These are phyloP conservation scores for Botrytis pseudocinerea DNA, from an alignment of 2,329 filamentous ascomycete genomes.

Conservation along the genomic window DNA sequence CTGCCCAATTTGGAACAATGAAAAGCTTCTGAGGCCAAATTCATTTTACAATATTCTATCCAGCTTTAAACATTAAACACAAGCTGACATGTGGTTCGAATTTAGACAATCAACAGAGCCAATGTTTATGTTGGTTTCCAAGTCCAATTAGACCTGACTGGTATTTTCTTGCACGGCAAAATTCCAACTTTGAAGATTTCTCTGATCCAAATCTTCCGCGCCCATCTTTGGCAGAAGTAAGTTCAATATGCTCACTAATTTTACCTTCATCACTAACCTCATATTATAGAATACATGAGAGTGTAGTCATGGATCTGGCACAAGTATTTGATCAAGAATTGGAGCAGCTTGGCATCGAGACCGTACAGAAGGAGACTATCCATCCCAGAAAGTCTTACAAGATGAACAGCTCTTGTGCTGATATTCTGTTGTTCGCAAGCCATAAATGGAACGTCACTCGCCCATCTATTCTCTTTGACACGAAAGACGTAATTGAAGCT, in stretches of 20 bases:
- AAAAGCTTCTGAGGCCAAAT: background rate
- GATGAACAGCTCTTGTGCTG: slow-evolving; percentile 99
- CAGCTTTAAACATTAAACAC: background rate
- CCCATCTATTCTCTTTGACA: slow-evolving; percentile 91
- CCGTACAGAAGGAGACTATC: slow-evolving; percentile 98
- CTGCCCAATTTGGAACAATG: background rate
- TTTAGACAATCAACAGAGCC: slow-evolving; percentile 83
- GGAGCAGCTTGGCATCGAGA: slow-evolving; percentile 93
- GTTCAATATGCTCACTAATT: background rate
- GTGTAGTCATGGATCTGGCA: slow-evolving; percentile 97
- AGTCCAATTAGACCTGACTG: slow-evolving; percentile 94
- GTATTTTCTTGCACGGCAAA: slow-evolving; percentile 98
- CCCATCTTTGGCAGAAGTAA: slow-evolving; percentile 96
- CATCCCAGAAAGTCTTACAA: slow-evolving; percentile 99
- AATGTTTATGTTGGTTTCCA: slow-evolving; percentile 99
- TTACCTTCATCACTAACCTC: background rate
- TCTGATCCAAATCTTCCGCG: slow-evolving; percentile 97
- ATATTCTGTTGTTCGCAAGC: slow-evolving; percentile 93
- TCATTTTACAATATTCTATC: background rate
- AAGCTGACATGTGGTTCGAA: background rate
- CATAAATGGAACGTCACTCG: slow-evolving; percentile 99
- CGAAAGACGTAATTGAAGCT: slow-evolving; percentile 90
- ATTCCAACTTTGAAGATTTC: slow-evolving; percentile 98
- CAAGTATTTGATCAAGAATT: slow-evolving; percentile 98
- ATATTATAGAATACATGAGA: slow-evolving; percentile 73